Base-by-base conservation (phyloP, 2,329 filamentous ascomycete species). In the Fusarium udum region DNA sequence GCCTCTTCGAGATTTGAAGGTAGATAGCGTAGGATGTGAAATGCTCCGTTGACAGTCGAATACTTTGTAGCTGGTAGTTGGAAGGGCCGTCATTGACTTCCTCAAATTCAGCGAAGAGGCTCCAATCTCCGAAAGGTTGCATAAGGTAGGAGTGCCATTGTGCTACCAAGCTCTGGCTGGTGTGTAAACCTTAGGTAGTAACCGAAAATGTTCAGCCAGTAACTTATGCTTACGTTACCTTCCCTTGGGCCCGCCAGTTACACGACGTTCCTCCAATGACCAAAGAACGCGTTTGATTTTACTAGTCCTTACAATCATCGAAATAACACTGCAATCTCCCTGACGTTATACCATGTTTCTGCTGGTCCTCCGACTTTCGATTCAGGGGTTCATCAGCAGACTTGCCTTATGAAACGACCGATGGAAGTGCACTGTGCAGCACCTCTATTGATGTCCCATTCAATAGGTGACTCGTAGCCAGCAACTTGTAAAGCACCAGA, bases 251-350 rank as follows among this genome's bases (percentile, higher is more conserved):
- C 15, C 12, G 10, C 6, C 24, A 18, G 40, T 49, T 10, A 28
- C 24, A 58, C 31, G 24, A 37, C 10, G 8, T n/a, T 28, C 40
- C 4, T 26, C 24, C 6, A 28, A 18, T 28, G 8, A 12, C n/a
- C 56, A 37, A 51, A 37, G 24, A 18, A 36, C 6, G 16, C 20
- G n/a, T 51, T 58, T 58, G 56, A 51, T 58, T 51, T 58, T 58
- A 15, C 20, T 20, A 7, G 24, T 9, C 22, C 8, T 18, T 13
- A 14, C 31, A 22, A 15, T n/a, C 6, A n/a, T 18, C 24, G 4
- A 5, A 3, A n/a, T 16, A 18, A 10, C 6, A 32, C 37, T 22
- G 20, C 3, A 6, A 14, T 7, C 3, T 7, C 12, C 13, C 28
- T 43, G 37, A 26, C 7, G 16, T 28, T 7, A 10, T 24, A 10